These are phyloP conservation scores for Malassezia vespertilionis DNA, from an alignment of 1,284 basidiomycete species.

Conservation along the genomic window DNA sequence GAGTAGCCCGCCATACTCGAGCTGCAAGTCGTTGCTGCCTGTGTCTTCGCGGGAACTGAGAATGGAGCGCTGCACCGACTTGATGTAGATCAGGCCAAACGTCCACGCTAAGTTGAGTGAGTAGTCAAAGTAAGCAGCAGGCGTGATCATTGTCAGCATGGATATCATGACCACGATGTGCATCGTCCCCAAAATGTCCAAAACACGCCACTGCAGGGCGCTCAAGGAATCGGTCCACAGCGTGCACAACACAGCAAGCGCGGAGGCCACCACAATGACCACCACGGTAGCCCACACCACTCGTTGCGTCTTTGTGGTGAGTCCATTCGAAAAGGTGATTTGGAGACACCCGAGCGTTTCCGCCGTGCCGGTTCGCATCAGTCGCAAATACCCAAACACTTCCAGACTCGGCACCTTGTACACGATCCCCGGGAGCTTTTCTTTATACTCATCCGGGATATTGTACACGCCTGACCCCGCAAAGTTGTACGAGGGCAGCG, in stretches of 20 bases:
- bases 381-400: slow-evolving; percentile 69
- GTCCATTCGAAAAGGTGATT: slow-evolving; percentile 79
- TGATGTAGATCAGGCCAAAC: slow-evolving; percentile 64
- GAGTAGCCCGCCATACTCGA: slow-evolving; percentile 23
- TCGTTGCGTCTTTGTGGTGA: slow-evolving; percentile 62
- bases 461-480: slow-evolving; percentile 60
- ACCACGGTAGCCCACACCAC: slow-evolving; percentile 69
- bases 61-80: slow-evolving; percentile 65
- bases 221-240: slow-evolving; percentile 42
- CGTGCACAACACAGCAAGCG: slow-evolving; percentile 62
- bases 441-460: slow-evolving; percentile 54
- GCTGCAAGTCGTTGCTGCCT: slow-evolving; percentile 57
- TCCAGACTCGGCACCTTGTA: slow-evolving; percentile 84
- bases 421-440: slow-evolving; percentile 64
- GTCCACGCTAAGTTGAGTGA: slow-evolving; percentile 80
- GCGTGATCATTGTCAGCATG: slow-evolving; percentile 75
- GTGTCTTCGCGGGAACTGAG: slow-evolving; percentile 68
- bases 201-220: slow-evolving; percentile 54
- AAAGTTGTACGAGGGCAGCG: slow-evolving; percentile 43
- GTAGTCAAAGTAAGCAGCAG: slow-evolving; percentile 66
- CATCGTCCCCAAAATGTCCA: slow-evolving; percentile 70
- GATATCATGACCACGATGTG: slow-evolving; percentile 68
- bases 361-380: slow-evolving; percentile 55
- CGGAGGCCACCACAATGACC: slow-evolving; percentile 59
- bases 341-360: slow-evolving; percentile 78